Conservation (phyloP, 352 stramenopile genomes). For the Phytophthora uliginosa region DNA sequence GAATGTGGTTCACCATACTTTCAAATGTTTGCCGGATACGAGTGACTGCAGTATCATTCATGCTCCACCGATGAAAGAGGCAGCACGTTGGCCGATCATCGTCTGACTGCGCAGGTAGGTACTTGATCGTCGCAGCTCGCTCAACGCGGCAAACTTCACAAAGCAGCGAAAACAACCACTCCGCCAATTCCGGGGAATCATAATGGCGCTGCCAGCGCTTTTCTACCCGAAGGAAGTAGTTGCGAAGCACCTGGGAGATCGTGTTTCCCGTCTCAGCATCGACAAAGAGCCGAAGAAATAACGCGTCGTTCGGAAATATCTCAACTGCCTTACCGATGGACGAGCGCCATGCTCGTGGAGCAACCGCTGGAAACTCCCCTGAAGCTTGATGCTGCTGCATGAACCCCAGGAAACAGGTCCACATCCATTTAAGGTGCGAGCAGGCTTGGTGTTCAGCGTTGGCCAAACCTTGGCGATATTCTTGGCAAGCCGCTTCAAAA, state of each 20-base stretch:
- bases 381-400: slow-evolving; percentile 63
- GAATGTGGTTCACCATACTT: slow-evolving; percentile 62
- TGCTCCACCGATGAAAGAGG: slow-evolving; percentile 73
- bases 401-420: slow-evolving; percentile 62
- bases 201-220: slow-evolving; percentile 59
- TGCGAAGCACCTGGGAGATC: slow-evolving; percentile 77
- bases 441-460: slow-evolving; percentile 27
- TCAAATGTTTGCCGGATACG: slow-evolving; percentile 76
- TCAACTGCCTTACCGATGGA: slow-evolving; percentile 49
- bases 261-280: slow-evolving; percentile 79
- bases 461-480: slow-evolving; percentile 46
- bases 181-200: slow-evolving; percentile 69
- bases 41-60: slow-evolving; percentile 59
- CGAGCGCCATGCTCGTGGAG: slow-evolving; percentile 66
- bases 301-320: slow-evolving; percentile 48
- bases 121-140: slow-evolving; percentile 31
- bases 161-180: slow-evolving; percentile 83
- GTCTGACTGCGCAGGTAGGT: slow-evolving; percentile 12
- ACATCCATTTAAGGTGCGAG: slow-evolving; percentile 42
- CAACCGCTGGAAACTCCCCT: slow-evolving; percentile 41
- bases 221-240: slow-evolving; percentile 61
- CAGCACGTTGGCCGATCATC: slow-evolving; percentile 53
- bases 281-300: slow-evolving; percentile 79
- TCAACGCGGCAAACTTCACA: slow-evolving; percentile 74
- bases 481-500: slow-evolving; percentile 58